Evolutionary conservation across 2,329 filamentous ascomycete species (phyloP), one percentile per base, ranked within the genome.

Genomic region (Monosporascus sp.): DNA sequence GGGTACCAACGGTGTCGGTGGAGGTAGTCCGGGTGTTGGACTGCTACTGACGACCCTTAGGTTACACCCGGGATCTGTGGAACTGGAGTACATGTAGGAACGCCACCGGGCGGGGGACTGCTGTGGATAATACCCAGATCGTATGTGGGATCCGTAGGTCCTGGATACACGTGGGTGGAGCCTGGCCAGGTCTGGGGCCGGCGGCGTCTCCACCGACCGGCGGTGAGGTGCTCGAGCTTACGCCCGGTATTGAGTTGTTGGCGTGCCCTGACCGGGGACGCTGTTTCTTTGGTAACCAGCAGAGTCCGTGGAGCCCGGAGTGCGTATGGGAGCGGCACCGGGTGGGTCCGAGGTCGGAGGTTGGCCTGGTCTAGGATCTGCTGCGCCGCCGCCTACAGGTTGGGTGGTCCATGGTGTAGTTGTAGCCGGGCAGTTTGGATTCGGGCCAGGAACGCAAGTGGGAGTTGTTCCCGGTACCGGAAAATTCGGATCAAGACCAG

Each of bases 231-330:
- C 47, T 50, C 19, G 44, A 20, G 46, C 43, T 37, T 11, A 44
- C 16, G 19, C 52, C 38, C 37, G 58, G 37, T 19, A 52, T 54
- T 37, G 54, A 56, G 24, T 24, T 24, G 24, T 24, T 17, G 50
- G 48, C 36, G 56, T 51, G n/a, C 56, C 54, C 36, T 57, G 55
- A 24, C 49, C 53, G 34, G 50, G 38, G 5, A 49, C 55, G 48
- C 50, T 56, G 19, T 51, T 47, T 31, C n/a, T 49, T 50, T 17
- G 60, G 56, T 24, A 58, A 19, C 54, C 53, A 14, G 56, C 52
- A 20, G 58, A 54, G 26, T 44, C 52, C 27, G 52, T 51, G 20
- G 54, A 27, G 19, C 51, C 54, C 19, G 51, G 37, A 4, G 58
- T 52, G 38, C 49, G 54, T n/a, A 24, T 53, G 19, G 22, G n/a